Conservation (phyloP, 768 basidiomycete species). For the Rhodotorula taiwanensis region DNA sequence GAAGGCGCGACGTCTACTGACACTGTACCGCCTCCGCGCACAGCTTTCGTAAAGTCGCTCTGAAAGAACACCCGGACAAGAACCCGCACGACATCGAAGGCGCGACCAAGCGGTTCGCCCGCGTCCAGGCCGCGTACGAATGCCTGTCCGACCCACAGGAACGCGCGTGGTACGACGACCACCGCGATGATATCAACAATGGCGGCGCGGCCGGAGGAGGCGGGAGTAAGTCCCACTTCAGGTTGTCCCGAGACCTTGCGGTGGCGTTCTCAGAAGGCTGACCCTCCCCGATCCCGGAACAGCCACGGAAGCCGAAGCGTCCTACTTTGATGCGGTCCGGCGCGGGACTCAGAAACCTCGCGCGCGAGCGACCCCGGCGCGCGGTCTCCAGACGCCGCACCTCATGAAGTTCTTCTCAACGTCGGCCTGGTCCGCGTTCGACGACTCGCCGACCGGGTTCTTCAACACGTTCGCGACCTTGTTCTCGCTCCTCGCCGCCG, state of each 20-base stretch:
- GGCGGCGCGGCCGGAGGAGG: constrained; percentile 1
- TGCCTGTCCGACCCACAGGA: constrained; percentile 93
- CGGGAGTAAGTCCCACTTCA: constrained; percentile 61
- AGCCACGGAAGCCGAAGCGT: constrained; percentile 57
- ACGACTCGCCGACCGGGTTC: constrained; percentile 68
- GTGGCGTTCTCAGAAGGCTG: not conserved
- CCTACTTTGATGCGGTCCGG: constrained; percentile 76
- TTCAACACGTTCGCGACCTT: constrained; percentile 81
- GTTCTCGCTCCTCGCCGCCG: constrained; percentile 71
- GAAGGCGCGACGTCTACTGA: no score
- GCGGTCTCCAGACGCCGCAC: constrained; percentile 52
- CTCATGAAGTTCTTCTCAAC: constrained; percentile 77
- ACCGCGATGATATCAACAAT: constrained; percentile 44
- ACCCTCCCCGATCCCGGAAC: not conserved
- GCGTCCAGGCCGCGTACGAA: constrained; percentile 92
- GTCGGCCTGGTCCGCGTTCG: constrained; percentile 59
- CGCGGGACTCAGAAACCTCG: constrained; percentile 54
- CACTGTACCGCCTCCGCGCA: constrained; percentile 7
- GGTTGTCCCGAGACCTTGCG: not conserved
- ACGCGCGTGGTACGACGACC: constrained; percentile 95
- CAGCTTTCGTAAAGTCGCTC: constrained; percentile 38
- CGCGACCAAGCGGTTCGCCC: constrained; percentile 77
- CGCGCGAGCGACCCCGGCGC: constrained; percentile 62
- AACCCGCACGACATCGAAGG: constrained; percentile 75
- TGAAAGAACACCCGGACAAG: constrained; percentile 52